A percentile compares a stretch with the other conserved stretches of the same genome.
These are phyloP conservation scores for Sugiyamaella xylanicola DNA, from an alignment of 1,139 yeast genomes.

Conservation along the genomic window DNA sequence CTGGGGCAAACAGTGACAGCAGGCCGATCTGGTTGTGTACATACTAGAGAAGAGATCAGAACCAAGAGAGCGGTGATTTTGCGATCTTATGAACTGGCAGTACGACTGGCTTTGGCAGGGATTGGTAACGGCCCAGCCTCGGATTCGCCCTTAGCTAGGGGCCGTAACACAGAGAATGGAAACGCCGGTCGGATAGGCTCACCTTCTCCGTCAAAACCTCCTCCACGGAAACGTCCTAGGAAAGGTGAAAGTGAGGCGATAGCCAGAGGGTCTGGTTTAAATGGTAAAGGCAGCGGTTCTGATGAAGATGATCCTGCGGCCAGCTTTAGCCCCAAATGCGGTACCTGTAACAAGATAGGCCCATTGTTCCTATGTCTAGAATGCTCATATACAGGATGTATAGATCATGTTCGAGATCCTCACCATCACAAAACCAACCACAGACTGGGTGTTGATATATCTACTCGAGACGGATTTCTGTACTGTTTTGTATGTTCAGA, in stretches of 20 bases:
- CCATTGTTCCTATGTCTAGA: conserved; percentile 64
- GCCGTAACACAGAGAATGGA: background rate
- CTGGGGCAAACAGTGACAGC: background rate
- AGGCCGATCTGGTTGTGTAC: conserved; percentile 22
- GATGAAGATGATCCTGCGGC: no score
- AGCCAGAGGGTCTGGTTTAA: background rate
- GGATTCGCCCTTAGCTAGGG: no score
- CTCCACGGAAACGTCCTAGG: conserved; percentile 14
- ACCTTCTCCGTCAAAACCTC: conserved; percentile 8
- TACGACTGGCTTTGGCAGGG: conserved; percentile 27
- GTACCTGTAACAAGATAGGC: conserved; percentile 18
- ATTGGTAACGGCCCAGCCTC: no score
- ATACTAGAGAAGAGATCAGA: conserved; percentile 21
- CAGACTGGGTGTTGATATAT: conserved; percentile 56
- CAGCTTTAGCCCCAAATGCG: conserved; percentile 20
- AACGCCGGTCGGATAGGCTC: background rate
- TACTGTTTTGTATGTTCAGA: conserved; percentile 80
- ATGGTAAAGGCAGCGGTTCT: background rate
- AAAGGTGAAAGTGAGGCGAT: background rate
- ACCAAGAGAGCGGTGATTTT: conserved; percentile 19
- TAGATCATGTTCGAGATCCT: conserved; percentile 56
- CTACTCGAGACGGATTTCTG: conserved; percentile 34
- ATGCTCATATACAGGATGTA: conserved; percentile 82
- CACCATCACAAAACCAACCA: conserved; percentile 71
- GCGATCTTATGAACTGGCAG: conserved; percentile 30